Evolutionary conservation across 768 basidiomycete species (phyloP).

Genomic region (Boletus rubropictus): DNA sequence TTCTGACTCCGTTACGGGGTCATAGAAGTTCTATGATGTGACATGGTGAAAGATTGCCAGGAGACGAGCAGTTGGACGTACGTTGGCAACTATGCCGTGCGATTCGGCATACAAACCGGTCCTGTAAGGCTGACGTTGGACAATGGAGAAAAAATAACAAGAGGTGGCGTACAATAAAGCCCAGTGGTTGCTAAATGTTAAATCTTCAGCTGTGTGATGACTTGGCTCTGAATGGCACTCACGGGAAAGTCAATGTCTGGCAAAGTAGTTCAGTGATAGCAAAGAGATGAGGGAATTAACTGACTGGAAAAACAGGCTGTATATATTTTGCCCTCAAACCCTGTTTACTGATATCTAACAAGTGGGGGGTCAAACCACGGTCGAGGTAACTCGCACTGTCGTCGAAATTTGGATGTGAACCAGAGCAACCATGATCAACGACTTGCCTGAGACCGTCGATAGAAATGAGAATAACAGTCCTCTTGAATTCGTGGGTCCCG

Average conservation of each 20-base stretch:
- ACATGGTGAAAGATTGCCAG: background rate
- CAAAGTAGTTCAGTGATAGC: slow-evolving; percentile 1
- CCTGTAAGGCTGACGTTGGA: slow-evolving; percentile 38
- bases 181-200: slow-evolving; percentile 77
- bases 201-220: slow-evolving; percentile 1
- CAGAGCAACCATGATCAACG: background rate
- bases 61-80: slow-evolving; percentile 28
- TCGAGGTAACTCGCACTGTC: slow-evolving; percentile 81
- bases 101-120: slow-evolving; percentile 87
- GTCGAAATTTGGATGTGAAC: slow-evolving; percentile 2
- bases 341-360: slow-evolving; percentile 72
- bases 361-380: slow-evolving; percentile 76
- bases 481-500: slow-evolving; percentile 77
- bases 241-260: slow-evolving; percentile 89
- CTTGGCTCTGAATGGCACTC: slow-evolving; percentile 29
- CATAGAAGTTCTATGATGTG: slow-evolving; percentile 72
- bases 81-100: slow-evolving; percentile 88
- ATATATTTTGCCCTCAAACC: slow-evolving; percentile 86
- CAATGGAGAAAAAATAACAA: background rate
- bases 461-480: slow-evolving; percentile 78
- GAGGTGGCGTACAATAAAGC: slow-evolving; percentile 55
- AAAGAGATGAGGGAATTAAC: slow-evolving; percentile 32
- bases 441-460: slow-evolving; percentile 78
- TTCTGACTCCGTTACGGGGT: slow-evolving; percentile 53
- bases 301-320: slow-evolving; percentile 81